phyloP scores from a whole-genome alignment of 257 asterid species.

The Marsdenia floribunda region DNA sequence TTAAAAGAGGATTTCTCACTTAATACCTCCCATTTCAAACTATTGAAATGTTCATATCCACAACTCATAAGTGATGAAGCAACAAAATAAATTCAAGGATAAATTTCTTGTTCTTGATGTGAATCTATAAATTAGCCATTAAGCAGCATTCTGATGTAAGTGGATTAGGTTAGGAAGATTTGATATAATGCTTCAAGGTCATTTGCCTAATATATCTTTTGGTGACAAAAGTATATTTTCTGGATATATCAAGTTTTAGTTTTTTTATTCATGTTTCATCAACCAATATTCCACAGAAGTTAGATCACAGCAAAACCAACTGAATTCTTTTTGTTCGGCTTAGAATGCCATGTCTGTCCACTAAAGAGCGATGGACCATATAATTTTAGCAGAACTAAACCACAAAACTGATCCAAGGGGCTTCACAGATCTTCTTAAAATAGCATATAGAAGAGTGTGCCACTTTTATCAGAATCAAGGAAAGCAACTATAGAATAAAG shows the following conservation, averaged over 20 bases:
- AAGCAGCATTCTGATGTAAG: background rate
- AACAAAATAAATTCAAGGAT: background rate
- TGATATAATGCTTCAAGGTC: background rate
- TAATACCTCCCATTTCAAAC: background rate
- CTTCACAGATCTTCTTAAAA: background rate
- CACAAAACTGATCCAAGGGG: background rate
- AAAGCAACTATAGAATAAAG: background rate
- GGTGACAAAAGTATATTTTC: background rate
- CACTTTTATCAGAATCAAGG: background rate
- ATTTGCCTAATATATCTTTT: background rate
- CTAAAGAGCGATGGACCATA: background rate
- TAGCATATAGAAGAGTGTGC: background rate
- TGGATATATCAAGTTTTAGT: background rate
- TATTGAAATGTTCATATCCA: background rate
- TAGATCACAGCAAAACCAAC: background rate
- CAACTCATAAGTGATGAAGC: background rate
- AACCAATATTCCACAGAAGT: background rate
- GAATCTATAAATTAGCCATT: background rate
- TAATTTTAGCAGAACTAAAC: background rate
- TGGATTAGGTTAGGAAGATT: slow-evolving; percentile 2
- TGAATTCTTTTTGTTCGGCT: background rate
- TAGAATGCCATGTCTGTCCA: background rate
- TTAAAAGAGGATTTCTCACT: background rate
- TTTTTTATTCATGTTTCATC: background rate
- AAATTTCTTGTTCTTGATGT: background rate